These are phyloP conservation scores for Trichosporon ovoides DNA, from an alignment of 1,284 basidiomycete genomes.

Conservation along the genomic window DNA sequence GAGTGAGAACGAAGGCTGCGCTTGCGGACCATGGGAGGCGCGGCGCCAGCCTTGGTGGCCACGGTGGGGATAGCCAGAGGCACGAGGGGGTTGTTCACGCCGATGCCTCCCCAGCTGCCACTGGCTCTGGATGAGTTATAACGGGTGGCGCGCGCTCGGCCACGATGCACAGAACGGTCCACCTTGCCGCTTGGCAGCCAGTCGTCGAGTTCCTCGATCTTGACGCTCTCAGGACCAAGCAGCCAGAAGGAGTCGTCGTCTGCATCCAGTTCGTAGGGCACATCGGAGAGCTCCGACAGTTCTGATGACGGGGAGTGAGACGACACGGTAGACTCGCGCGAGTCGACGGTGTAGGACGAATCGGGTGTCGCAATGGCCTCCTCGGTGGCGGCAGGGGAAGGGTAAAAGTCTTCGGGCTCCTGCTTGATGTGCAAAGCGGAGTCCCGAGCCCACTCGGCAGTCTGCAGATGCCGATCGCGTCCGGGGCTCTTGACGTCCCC, in stretches of 20 bases:
- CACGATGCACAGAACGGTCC: slow-evolving; percentile 28
- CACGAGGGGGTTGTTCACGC: slow-evolving; percentile 28
- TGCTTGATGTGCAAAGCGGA: slow-evolving; percentile 34
- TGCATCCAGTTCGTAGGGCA: slow-evolving; percentile 27
- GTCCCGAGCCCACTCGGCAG: slow-evolving; percentile 41
- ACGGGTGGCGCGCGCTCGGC: slow-evolving; percentile 13
- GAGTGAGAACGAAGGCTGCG: slow-evolving; percentile 15
- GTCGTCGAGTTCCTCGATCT: slow-evolving; percentile 43
- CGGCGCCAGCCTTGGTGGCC: slow-evolving; percentile 1
- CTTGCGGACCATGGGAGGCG: slow-evolving; percentile 18
- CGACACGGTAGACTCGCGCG: slow-evolving; percentile 19
- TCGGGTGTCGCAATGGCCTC: neutral
- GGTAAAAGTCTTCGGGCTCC: slow-evolving; percentile 38
- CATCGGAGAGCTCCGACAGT: slow-evolving; percentile 29
- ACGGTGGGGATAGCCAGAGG: slow-evolving; percentile 14
- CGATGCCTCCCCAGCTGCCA: slow-evolving; percentile 38
- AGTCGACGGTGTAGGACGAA: slow-evolving; percentile 2
- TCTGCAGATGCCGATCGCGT: slow-evolving; percentile 37
- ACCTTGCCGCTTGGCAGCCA: slow-evolving; percentile 27
- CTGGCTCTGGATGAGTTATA: slow-evolving; percentile 16
- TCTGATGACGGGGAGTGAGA: slow-evolving; percentile 29
- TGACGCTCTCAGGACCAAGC: slow-evolving; percentile 41
- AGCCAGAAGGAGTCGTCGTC: slow-evolving; percentile 17
- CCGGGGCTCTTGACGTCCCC: slow-evolving; percentile 36
- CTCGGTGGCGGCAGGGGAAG: slow-evolving; percentile 31